Base-by-base conservation (phyloP, 345 rosid species). In the Ceriops tagal region DNA sequence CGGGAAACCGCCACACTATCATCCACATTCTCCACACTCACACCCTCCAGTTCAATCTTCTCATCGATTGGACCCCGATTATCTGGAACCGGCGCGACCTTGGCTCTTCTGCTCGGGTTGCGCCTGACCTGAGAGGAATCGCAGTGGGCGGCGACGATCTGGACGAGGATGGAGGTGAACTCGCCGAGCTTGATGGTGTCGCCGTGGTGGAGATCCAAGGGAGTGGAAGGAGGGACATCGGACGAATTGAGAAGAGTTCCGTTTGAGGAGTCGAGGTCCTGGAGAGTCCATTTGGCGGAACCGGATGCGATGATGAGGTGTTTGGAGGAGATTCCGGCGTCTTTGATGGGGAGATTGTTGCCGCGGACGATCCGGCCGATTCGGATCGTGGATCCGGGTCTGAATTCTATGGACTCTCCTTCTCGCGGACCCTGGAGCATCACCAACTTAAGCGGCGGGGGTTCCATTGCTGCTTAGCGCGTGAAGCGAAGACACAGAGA, bases 111-210 rank as follows among this genome's bases (percentile, higher is more conserved):
- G 67, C 82, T 68, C n/a, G 72, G 77, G 13, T 77, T 80, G 71
- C 80, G 79, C 57, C 83, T 76, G 2, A 79, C 64, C 75, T 69
- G 82, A 46, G 68, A 32, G 21, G 84, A 73, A 51, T 73, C 70
- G 34, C 77, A 74, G 37, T 5, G 64, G 51, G 34, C 71, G 56
- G 46, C 74, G 39, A 15, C 71, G 22, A 87, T 58, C 56, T 71
- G 76, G 58, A 89, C 90, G 30, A 64, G 52, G 52, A 91, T 79
- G 51, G 91, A 79, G 19, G 92, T 86, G 69, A 3, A 60, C 86
- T 87, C 96, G 53, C 97, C 96, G 61, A 93, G 82, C 82, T 92
- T 88, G 74, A 93, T n/a, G 59, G 20, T 62, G 68, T 93, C 96
- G 30, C 91, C 87, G 59, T 89, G 77, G 71, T 66, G 37, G 73